Evolutionary conservation across 164 flowering plant species (phyloP), one percentile per base, ranked within the genome.

Genomic region (Nymphaea thermarum): DNA sequence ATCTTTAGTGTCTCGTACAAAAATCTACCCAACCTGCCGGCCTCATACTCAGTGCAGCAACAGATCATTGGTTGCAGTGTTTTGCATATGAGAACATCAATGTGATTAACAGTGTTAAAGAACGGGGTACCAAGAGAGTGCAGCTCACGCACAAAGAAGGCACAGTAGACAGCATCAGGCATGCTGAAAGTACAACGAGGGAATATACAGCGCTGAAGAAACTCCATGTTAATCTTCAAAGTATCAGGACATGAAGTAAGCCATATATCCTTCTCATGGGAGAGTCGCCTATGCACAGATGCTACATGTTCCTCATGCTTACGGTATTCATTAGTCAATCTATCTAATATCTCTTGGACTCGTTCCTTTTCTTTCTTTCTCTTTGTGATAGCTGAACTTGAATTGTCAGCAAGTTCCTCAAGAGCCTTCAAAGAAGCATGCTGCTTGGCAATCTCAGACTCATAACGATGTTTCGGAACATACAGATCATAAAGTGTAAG

Each of bases 41-140:
- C 99, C 78, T 95, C 99, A 81, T 85, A 95, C 77, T 95, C 99
- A 62, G 99, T 92, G 78, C 99, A 90, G 83, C 97, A 90, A 82
- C 98, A 95, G 73, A 95, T 92, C 97, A 95, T 95, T 4, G 99
- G 99, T 80, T 95, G 99, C 62, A 95, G 77, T n/a, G 98, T 92
- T 76, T 92, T 92, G 72, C 98, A 95, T 70, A 95, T 89, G 47
- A 95, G 81, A 76, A 92, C 98, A 77, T 95, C 99, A 66, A 95
- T 90, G 79, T 95, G 99, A 71, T 95, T 95, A 47, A 95, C 99
- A 41, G 99, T 95, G 81, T 95, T 95, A 67, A 95, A 92, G 73
- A 88, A 95, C 25, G 98, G 99, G 57, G 99, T 95, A 42, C 98
- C 96, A 66, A 95, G 87, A 71, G 98, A 88, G 79, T 95, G 99